Base-by-base conservation (phyloP, 2,329 filamentous ascomycete genomes). In the Cytospora mali region DNA sequence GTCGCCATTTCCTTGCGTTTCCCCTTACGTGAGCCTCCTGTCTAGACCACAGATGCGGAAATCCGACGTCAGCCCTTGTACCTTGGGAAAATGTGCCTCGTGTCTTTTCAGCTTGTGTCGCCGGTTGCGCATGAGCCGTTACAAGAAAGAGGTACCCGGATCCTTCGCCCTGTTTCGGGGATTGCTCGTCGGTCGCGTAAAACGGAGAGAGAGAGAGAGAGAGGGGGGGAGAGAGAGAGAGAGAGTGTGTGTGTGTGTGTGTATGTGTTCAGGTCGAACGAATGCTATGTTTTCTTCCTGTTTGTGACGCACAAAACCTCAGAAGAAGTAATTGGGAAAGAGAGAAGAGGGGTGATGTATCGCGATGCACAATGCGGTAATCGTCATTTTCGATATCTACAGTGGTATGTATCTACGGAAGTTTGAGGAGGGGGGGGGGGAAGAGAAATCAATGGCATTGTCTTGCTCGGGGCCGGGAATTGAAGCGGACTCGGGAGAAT, bases 1-100 rank as follows among this genome's bases (percentile, higher is more conserved):
- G 58, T 60, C 50, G 58, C 58, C 58, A 60, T 61, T 31, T 25
- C 21, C 29, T n/a, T 55, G 53, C 31, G 1, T n/a, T 51, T 56
- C 29, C 46, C 55, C 42, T 31, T 35, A 10, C 18, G 25, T 21
- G 21, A 29, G 42, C n/a, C 18, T 23, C 18, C 42, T 13, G 11
- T 18, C n/a, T 23, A n/a, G n/a, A n/a, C 10, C 13, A 21, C 13
- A 46, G n/a, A 46, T 46, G 42, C 21, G n/a, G 42, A 23, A 11
- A 4, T 9, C 14, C 39, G 39, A 42, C 18, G 39, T 42, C 39
- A 42, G 39, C 18, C n/a, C 42, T 10, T 46, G 42, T 46, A 46
- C 42, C 42, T 46, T n/a, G n/a, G 42, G 42, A 23, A 23, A 23
- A 46, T 13, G 42, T 46, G 42, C n/a, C n/a, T 46, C 42, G 21